Conservation (phyloP, 805 yeast species). For the Candida methanosorbosa region DNA sequence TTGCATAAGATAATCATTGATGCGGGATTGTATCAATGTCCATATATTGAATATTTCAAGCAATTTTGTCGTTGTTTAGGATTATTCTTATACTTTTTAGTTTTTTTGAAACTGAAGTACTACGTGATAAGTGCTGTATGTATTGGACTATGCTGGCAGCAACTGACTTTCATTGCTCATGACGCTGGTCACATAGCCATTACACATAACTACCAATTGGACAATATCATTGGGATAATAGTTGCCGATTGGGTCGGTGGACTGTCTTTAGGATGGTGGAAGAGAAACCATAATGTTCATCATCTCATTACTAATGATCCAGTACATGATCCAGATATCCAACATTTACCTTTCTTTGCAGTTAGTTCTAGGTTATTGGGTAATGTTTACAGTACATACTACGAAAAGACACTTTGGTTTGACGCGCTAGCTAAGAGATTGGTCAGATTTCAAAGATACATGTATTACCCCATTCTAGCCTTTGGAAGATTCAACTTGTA, state of each 20-base stretch:
- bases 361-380: conserved; percentile 66
- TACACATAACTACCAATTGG: conserved; percentile 71
- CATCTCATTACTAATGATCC: conserved; percentile 90
- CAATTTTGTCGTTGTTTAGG: conserved; percentile 55
- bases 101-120: conserved; percentile 37
- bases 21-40: conserved; percentile 62
- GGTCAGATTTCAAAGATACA: conserved; percentile 57
- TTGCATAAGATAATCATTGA: conserved; percentile 47
- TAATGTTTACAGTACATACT: conserved; percentile 70
- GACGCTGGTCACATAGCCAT: conserved; percentile 86
- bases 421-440: conserved; percentile 53
- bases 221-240: conserved; percentile 63
- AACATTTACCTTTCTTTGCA: conserved; percentile 86
- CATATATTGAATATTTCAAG: conserved; percentile 63
- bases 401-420: conserved; percentile 57
- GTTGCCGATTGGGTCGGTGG: conserved; percentile 85
- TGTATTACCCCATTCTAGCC: conserved; percentile 70
- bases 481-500: conserved; percentile 85
- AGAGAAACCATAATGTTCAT: conserved; percentile 87
- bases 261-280: conserved; percentile 91
- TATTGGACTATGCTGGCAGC: conserved; percentile 83
- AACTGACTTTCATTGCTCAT: conserved; percentile 78
- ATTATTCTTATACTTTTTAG: conserved; percentile 40
- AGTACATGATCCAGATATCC: conserved; percentile 90
- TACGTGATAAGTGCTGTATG: conserved; percentile 49